Conservation (phyloP, 441 rosid species). For the Populus hybrid region DNA sequence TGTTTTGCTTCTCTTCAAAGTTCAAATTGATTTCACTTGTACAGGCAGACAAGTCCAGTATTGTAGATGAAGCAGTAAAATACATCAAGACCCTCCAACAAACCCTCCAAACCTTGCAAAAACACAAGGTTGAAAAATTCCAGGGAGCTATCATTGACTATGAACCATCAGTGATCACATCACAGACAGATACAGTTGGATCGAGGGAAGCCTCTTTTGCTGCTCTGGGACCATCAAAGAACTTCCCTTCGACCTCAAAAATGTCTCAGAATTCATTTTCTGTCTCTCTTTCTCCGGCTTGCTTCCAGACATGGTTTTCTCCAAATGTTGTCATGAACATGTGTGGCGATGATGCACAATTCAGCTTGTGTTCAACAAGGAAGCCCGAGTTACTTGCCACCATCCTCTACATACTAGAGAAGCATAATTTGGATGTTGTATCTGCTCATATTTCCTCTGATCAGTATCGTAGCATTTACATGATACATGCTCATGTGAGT, state of each 20-base stretch:
- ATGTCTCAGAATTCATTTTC: constrained; percentile 13
- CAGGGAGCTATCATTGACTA: constrained; percentile 20
- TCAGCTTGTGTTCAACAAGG: constrained; percentile 44
- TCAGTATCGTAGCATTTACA: constrained; percentile 39
- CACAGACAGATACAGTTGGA: constrained; percentile 21
- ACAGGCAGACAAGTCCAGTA: constrained; percentile 63
- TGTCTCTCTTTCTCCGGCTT: constrained; percentile 23
- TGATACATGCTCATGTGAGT: constrained; percentile 67
- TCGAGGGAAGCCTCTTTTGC: constrained; percentile 49
- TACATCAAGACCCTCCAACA: constrained; percentile 45
- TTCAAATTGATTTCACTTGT: background rate
- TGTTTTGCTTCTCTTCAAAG: background rate
- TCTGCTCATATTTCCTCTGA: constrained; percentile 51
- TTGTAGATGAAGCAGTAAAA: constrained; percentile 62
- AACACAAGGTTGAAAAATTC: constrained; percentile 38
- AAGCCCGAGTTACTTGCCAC: constrained; percentile 41
- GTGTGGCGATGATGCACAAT: constrained; percentile 49
- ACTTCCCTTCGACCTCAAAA: constrained; percentile 9
- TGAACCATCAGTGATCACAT: constrained; percentile 25
- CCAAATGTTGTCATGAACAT: constrained; percentile 51
- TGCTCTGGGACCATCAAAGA: constrained; percentile 32
- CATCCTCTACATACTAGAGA: constrained; percentile 42
- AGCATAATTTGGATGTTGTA: constrained; percentile 49
- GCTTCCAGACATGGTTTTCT: constrained; percentile 57
- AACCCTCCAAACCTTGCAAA: constrained; percentile 38